Evolutionary conservation across 352 stramenopile species (phyloP), one percentile per base, ranked within the genome.

Genomic region (Phytophthora constricta): DNA sequence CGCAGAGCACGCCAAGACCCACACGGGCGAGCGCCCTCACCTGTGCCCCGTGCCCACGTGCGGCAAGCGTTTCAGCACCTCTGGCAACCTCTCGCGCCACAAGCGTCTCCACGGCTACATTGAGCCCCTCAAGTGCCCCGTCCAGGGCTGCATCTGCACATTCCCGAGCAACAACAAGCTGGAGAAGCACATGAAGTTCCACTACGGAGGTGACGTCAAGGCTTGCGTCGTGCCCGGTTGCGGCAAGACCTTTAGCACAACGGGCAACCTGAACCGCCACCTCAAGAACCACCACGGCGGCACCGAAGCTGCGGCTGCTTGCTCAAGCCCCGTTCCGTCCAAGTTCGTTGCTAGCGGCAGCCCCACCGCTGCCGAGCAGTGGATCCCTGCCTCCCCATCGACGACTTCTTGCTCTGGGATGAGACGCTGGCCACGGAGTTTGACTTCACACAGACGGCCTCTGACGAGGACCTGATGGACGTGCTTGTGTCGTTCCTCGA

Each of bases 1-100:
- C 23, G 59, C 57, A 14, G 68, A 77, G 58, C 72, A 80, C 58
- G 62, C 66, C 46, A 80, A 80, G 68, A 77, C 62, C n/a, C 60
- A 72, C 56, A 80, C 68, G 51, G 62, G 56, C 37, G 68, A 82
- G 52, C 55, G 58, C 27, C 62, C 65, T 20, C 64, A 83, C 20
- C 57, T 78, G n/a, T 83, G 75, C 57, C 49, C 56, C 2, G 64
- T 72, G 27, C 43, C 11, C 22, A 51, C 59, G 8, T 82, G 74
- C 34, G 68, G 61, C 57, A 82, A 80, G 65, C 70, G 71, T 31
- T 82, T 82, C 64, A 82, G 68, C 34, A 82, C 74, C n/a, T 72
- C 68, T 7, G 74, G 74, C 48, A 82, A 82, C 62, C 64, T 80
- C 20, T 72, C 73, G 26, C 68, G 74, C 2, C 74, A 82, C 41